Conservation (phyloP, 2,329 filamentous ascomycete genomes). For the Colletotrichum sansevieriae region DNA sequence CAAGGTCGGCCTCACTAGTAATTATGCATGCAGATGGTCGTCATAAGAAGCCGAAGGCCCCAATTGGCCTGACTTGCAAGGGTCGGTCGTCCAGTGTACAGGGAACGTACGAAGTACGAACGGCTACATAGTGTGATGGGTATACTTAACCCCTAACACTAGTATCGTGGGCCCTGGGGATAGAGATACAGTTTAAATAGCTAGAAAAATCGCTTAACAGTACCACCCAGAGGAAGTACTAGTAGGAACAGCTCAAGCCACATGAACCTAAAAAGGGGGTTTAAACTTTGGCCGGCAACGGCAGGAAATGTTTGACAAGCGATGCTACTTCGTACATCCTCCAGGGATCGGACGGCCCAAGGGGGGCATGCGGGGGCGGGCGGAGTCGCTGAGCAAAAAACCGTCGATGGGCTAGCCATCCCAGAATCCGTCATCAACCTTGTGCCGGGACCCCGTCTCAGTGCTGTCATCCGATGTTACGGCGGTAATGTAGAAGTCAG, state of each 20-base stretch:
- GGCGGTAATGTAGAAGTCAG: not conserved
- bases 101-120: not conserved
- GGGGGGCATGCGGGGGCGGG: not conserved
- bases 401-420: not conserved
- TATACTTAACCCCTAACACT: too few species aligned
- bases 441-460: constrained; percentile 2
- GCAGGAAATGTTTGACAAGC: too few species aligned
- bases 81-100: not conserved
- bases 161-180: too few species aligned
- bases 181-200: too few species aligned
- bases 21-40: constrained; percentile 21
- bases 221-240: too few species aligned
- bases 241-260: too few species aligned
- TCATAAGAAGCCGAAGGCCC: constrained; percentile 3
- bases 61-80: not conserved
- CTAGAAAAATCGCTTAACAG: too few species aligned
- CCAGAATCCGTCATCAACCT: constrained; percentile 9
- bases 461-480: constrained; percentile 30
- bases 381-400: too few species aligned
- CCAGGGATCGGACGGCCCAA: not conserved
- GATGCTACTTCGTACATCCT: not conserved
- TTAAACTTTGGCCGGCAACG: too few species aligned
- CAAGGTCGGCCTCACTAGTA: constrained; percentile 17
- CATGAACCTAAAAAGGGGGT: too few species aligned
- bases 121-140: too few species aligned